Evolutionary conservation across 225 moss, liverwort and hornwort species (phyloP).

Genomic region (Takakia lepidozioides): DNA sequence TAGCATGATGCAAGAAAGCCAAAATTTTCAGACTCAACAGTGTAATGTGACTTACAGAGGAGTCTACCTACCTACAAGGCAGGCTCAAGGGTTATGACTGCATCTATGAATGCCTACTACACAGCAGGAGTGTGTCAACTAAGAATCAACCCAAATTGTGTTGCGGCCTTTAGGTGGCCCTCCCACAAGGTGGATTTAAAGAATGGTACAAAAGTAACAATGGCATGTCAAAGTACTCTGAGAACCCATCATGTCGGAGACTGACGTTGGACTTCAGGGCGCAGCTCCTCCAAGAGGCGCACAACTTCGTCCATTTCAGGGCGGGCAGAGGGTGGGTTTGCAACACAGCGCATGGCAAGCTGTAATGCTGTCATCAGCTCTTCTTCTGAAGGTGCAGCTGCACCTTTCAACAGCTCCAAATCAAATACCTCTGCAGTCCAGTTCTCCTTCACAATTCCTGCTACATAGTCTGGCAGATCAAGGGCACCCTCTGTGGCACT

Average conservation of each 20-base stretch:
- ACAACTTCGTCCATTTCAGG: conserved; percentile 69
- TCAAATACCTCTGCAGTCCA: conserved; percentile 87
- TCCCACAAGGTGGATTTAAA: too few relatives aligned
- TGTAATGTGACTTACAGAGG: too few relatives aligned
- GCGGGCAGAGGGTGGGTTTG: conserved; percentile 49
- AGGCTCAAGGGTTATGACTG: too few relatives aligned
- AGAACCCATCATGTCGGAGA: conserved; percentile 21
- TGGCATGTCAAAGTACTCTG: conserved; percentile 20
- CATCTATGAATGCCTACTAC: too few relatives aligned
- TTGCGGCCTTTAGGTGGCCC: too few relatives aligned
- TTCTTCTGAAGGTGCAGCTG: conserved; percentile 61
- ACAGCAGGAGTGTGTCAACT: too few relatives aligned
- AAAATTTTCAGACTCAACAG: too few relatives aligned
- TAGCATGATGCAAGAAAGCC: too few relatives aligned
- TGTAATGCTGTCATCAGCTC: conserved; percentile 80
- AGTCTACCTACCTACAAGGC: too few relatives aligned
- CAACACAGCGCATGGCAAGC: conserved; percentile 88
- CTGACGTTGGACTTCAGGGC: conserved; percentile 23
- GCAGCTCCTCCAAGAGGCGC: conserved; percentile 54
- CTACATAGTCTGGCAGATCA: conserved; percentile 75
- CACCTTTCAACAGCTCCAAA: conserved; percentile 66
- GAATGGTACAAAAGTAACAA: conserved; percentile 6
- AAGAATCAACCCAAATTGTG: too few relatives aligned
- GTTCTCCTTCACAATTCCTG: conserved; percentile 81
- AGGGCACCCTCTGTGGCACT: conserved; percentile 57